Conservation (phyloP, 805 yeast genomes). For the Candida peoriensis region DNA sequence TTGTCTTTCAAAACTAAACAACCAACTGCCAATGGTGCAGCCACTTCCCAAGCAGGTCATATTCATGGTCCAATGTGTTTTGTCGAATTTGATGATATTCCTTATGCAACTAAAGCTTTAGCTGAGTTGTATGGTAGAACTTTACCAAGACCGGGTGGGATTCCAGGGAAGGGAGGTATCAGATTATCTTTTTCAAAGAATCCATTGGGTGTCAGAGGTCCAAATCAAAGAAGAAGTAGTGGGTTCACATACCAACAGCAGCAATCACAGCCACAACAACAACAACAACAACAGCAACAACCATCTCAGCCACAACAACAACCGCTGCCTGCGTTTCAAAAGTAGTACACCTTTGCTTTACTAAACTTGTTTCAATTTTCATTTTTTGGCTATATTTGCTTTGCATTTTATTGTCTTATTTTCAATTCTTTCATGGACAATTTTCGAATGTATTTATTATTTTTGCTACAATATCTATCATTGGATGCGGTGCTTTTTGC, state of each 20-base stretch:
- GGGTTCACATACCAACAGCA: constrained; percentile 17
- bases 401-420: too few species aligned
- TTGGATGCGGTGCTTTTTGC: too few species aligned
- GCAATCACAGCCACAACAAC: constrained; percentile 7
- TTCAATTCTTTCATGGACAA: too few species aligned
- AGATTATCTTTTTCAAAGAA: constrained; percentile 91
- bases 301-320: too few species aligned
- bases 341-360: too few species aligned
- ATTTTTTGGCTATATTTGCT: too few species aligned
- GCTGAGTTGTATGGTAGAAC: constrained; percentile 93
- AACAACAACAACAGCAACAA: too few species aligned
- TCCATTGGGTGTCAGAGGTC: constrained; percentile 94
- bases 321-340: too few species aligned
- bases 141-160: constrained; percentile 71
- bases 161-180: constrained; percentile 84
- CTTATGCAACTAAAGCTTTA: constrained; percentile 86
- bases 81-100: constrained; percentile 96
- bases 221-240: constrained; percentile 39
- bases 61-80: constrained; percentile 98
- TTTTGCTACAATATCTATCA: too few species aligned
- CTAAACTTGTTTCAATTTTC: too few species aligned
- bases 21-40: constrained; percentile 32
- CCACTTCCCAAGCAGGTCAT: constrained; percentile 24
- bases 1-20: constrained; percentile 83
- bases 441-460: too few species aligned